phyloP scores from a whole-genome alignment of 192 early-diverging fungal genomes.

The Coemansia sp. region DNA sequence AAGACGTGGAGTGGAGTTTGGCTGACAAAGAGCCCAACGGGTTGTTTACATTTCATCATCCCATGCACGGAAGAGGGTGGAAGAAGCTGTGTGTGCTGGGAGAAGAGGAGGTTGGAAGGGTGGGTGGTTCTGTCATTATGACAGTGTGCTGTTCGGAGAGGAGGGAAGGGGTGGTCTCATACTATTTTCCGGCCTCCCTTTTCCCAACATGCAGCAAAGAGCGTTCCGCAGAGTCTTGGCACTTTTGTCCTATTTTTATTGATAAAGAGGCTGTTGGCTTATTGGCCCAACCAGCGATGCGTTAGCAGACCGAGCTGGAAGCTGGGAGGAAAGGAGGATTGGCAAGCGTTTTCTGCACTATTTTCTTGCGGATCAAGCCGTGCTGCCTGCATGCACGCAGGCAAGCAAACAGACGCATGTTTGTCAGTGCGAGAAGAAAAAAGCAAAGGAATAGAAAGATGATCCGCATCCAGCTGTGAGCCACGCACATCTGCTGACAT shows the following conservation, averaged over 20 bases:
- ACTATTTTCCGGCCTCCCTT: not conserved
- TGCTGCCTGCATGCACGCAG: too few species aligned
- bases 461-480: too few species aligned
- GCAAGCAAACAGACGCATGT: too few species aligned
- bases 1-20: not conserved
- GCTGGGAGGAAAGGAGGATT: too few species aligned
- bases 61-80: not conserved
- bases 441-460: too few species aligned
- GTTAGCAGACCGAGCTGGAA: too few species aligned
- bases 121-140: not conserved
- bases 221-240: constrained; percentile 6
- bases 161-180: not conserved
- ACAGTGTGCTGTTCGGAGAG: not conserved
- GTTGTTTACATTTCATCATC: constrained; percentile 15
- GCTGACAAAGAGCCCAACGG: not conserved
- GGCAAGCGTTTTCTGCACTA: too few species aligned
- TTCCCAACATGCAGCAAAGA: not conserved
- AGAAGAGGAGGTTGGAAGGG: not conserved
- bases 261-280: not conserved
- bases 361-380: too few species aligned
- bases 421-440: too few species aligned
- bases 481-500: too few species aligned
- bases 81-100: not conserved
- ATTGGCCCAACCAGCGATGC: not conserved
- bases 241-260: not conserved